Conservation (phyloP, 164 flowering plant species). For the Berberis vulgaris region DNA sequence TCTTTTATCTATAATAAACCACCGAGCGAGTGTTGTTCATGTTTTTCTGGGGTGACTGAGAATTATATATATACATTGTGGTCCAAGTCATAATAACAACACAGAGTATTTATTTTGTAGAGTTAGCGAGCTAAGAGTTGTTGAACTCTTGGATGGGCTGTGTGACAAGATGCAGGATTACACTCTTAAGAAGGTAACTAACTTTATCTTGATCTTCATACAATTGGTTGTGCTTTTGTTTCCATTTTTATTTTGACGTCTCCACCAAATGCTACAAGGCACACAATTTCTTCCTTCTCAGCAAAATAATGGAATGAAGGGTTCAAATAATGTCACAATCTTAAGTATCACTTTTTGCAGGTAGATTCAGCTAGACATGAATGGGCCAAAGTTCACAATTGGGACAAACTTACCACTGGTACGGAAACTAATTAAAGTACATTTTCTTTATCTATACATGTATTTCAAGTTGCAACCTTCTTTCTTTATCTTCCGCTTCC, state of each 20-base stretch:
- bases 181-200: conserved; percentile 66
- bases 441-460: background rate
- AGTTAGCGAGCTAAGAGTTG: conserved; percentile 85
- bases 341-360: conserved; percentile 35
- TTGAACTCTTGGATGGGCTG: conserved; percentile 88
- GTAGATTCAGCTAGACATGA: conserved; percentile 29
- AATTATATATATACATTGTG: background rate
- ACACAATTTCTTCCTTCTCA: too few species aligned
- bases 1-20: too few species aligned
- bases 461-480: too few species aligned
- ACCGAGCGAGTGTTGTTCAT: too few species aligned
- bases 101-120: conserved; percentile 25
- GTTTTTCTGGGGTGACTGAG: too few species aligned
- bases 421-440: conserved; percentile 12
- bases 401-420: conserved; percentile 62
- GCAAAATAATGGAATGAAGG: too few species aligned
- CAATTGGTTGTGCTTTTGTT: background rate
- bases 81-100: conserved; percentile 1
- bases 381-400: conserved; percentile 74
- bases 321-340: background rate
- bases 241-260: background rate
- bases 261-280: too few species aligned
- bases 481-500: too few species aligned
- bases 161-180: conserved; percentile 97
- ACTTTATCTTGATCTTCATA: background rate